Evolutionary conservation across 352 stramenopile species (phyloP).

Genomic region (Globisporangium barbulae): DNA sequence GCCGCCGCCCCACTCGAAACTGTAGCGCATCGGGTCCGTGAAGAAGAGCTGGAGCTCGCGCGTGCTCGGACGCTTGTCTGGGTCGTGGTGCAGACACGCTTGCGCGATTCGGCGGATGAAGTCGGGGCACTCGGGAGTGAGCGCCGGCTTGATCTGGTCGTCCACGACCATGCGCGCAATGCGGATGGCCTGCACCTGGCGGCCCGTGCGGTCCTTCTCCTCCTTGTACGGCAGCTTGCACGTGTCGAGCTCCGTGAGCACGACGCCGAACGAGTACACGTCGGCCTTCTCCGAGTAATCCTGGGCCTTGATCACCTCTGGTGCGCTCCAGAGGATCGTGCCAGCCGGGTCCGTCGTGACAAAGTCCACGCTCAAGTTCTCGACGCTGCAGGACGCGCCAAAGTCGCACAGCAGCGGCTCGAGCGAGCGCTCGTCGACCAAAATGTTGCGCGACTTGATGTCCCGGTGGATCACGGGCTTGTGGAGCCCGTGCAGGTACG

Average conservation of each 20-base stretch:
- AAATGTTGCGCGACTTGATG: constrained; percentile 51
- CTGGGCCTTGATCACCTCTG: constrained; percentile 39
- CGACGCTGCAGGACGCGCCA: constrained; percentile 29
- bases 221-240: constrained; percentile 33
- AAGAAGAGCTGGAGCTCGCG: constrained; percentile 12
- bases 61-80: constrained; percentile 3
- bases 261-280: constrained; percentile 54
- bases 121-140: constrained; percentile 4
- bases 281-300: constrained; percentile 42
- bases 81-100: constrained; percentile 14
- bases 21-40: constrained; percentile 8
- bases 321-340: constrained; percentile 43
- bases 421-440: constrained; percentile 34
- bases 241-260: constrained; percentile 53
- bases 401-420: constrained; percentile 53
- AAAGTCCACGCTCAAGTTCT: constrained; percentile 16
- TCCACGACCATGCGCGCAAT: constrained; percentile 15
- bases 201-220: constrained; percentile 10
- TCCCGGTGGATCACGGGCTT: constrained; percentile 47
- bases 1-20: constrained; percentile 5
- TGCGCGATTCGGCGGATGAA: constrained; percentile 11
- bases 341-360: constrained; percentile 22
- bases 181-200: constrained; percentile 13
- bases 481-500: constrained; percentile 42
- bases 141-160: constrained; percentile 8